A percentile compares a stretch with the other conserved stretches of the same genome.
Evolutionary conservation across 2,329 filamentous ascomycete species (phyloP).

Genomic region (Furcasterigmium furcatum): DNA sequence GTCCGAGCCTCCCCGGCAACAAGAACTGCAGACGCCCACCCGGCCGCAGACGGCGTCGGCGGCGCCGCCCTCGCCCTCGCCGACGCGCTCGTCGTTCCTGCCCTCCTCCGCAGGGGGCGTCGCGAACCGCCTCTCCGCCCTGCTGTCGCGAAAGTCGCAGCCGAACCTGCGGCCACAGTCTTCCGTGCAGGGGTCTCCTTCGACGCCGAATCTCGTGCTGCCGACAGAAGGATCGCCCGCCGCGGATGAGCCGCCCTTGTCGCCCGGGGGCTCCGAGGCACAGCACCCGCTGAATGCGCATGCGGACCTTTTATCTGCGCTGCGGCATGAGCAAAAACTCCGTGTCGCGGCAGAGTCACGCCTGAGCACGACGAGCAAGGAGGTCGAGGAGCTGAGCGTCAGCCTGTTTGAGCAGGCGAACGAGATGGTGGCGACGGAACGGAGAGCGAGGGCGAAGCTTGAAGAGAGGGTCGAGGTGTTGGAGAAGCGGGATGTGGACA

Average conservation of each 20-base stretch:
- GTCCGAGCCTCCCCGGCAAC: conserved; percentile 7
- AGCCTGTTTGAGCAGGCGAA: conserved; percentile 80
- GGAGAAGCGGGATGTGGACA: conserved; percentile 68
- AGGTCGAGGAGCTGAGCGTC: conserved; percentile 76
- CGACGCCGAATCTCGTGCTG: background rate
- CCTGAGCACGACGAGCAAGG: conserved; percentile 62
- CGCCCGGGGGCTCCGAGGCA: too few relatives aligned
- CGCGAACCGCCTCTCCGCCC: conserved; percentile 38
- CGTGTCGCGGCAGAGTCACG: conserved; percentile 67
- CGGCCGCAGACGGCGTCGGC: conserved; percentile 14
- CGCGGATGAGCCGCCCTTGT: too few relatives aligned
- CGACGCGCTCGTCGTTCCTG: conserved; percentile 41
- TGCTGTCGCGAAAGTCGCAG: conserved; percentile 46
- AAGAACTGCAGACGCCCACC: conserved; percentile 10
- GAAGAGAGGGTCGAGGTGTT: conserved; percentile 68
- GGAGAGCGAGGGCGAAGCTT: conserved; percentile 65
- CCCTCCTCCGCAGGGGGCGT: conserved; percentile 28
- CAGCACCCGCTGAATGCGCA: conserved; percentile 2
- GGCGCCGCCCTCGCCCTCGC: conserved; percentile 21
- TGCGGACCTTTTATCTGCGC: conserved; percentile 55
- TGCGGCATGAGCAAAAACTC: conserved; percentile 64
- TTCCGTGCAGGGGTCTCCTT: conserved; percentile 10
- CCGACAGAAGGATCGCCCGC: too few relatives aligned
- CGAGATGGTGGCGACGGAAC: conserved; percentile 79
- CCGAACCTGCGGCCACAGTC: conserved; percentile 26